A percentile compares a stretch with the other conserved stretches of the same genome.
Evolutionary conservation across 2,329 filamentous ascomycete genomes (phyloP).

Genomic region (Grosmannia huntii): DNA sequence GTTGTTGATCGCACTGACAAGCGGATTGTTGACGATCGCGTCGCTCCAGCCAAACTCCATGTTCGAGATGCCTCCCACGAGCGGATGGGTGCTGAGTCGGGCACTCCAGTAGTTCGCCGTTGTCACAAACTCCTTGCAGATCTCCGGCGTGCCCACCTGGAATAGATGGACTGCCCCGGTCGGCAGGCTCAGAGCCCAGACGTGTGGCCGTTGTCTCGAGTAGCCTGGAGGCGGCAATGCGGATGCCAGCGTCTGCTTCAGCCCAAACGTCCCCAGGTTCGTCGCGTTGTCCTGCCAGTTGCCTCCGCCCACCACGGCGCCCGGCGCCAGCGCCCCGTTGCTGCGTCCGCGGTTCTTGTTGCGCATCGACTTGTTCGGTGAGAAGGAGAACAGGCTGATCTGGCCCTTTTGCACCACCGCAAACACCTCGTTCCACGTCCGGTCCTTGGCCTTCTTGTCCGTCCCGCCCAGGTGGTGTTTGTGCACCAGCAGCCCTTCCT

Average conservation of each 20-base stretch:
- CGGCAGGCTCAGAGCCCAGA: slow-evolving; percentile 86
- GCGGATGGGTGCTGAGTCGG: slow-evolving; percentile 80
- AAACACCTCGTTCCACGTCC: slow-evolving; percentile 91
- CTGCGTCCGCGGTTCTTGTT: slow-evolving; percentile 48
- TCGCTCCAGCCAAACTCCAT: slow-evolving; percentile 97
- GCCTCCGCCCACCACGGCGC: slow-evolving; percentile 73
- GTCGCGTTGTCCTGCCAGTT: slow-evolving; percentile 98
- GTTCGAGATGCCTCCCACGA: slow-evolving; percentile 88
- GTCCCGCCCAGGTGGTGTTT: slow-evolving; percentile 89
- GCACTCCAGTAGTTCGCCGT: slow-evolving; percentile 98
- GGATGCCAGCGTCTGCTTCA: slow-evolving; percentile 85
- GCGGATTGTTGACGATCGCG: slow-evolving; percentile 53
- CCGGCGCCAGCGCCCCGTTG: slow-evolving; percentile 34
- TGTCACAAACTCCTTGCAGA: slow-evolving; percentile 84
- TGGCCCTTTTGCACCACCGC: slow-evolving; percentile 92
- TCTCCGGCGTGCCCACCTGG: slow-evolving; percentile 90
- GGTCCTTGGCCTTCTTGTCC: slow-evolving; percentile 85
- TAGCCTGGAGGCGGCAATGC: slow-evolving; percentile 84
- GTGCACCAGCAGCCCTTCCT: slow-evolving; percentile 90
- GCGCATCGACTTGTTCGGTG: slow-evolving; percentile 61
- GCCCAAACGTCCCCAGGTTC: slow-evolving; percentile 71
- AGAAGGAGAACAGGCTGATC: slow-evolving; percentile 89
- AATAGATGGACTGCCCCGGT: slow-evolving; percentile 96
- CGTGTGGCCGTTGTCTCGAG: slow-evolving; percentile 77
- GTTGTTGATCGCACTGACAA: slow-evolving; percentile 40